phyloP scores from a whole-genome alignment of 2,329 filamentous ascomycete genomes.

The Epichloe sibirici region DNA sequence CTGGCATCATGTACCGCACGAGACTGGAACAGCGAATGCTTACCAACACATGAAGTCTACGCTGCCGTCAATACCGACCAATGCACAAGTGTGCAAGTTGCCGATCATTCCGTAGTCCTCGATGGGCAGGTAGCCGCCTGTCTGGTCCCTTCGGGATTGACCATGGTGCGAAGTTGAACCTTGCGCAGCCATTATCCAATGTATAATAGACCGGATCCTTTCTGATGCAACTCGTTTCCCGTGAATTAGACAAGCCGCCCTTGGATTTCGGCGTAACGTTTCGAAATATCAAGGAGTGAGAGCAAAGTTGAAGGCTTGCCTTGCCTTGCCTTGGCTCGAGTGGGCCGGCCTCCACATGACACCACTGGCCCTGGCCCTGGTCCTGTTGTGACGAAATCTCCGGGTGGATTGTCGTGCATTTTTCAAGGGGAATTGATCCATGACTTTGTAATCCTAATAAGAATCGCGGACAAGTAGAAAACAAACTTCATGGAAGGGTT shows the following conservation, averaged over 20 bases:
- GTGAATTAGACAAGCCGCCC: neutral
- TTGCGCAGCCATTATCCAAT: conserved; percentile 19
- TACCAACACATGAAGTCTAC: conserved; percentile 70
- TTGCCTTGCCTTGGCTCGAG: too few relatives aligned
- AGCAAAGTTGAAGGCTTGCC: neutral
- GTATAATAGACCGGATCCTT: neutral
- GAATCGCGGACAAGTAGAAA: too few relatives aligned
- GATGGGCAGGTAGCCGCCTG: conserved; percentile 45
- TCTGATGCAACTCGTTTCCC: too few relatives aligned
- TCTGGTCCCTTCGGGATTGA: conserved; percentile 21
- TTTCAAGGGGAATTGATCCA: too few relatives aligned
- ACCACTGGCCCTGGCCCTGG: neutral
- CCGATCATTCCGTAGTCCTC: conserved; percentile 73
- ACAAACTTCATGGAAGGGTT: too few relatives aligned
- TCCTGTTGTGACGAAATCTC: neutral
- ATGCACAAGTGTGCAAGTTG: conserved; percentile 67
- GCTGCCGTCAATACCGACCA: conserved; percentile 63
- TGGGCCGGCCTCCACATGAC: neutral
- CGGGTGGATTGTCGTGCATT: too few relatives aligned
- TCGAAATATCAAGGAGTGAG: neutral
- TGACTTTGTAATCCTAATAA: too few relatives aligned
- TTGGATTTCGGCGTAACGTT: neutral
- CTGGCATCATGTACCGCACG: neutral
- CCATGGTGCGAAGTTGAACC: conserved; percentile 21
- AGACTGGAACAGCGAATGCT: conserved; percentile 12